Evolutionary conservation across 768 basidiomycete species (phyloP), one percentile per base, ranked within the genome.

Genomic region (Dioszegia aurantiaca): DNA sequence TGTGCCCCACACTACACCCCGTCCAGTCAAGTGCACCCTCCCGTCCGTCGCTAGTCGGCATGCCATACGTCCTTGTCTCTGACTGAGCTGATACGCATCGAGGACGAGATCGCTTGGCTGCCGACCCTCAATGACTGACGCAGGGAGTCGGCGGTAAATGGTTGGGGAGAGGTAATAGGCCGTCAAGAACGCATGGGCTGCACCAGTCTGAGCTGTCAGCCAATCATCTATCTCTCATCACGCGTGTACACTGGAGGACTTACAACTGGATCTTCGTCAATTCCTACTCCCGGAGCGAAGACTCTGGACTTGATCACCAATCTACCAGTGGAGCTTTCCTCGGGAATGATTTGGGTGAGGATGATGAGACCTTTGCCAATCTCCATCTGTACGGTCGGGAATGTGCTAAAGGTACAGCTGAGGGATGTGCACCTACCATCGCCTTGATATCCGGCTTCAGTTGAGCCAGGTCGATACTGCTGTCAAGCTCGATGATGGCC

Each of bases 191-290:
- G 67, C 59, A 43, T 69, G 67, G n/a, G 62, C 62, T 4, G 67
- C 57, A 17, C 67, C 67, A 12, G 67, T 69, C 67, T 69, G 39
- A 28, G 28, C n/a, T 45, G 27, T 40, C 37, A 36, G 14, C 23
- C 11, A 21, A n/a, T 2, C n/a, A n/a, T 19, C 21, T 2, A 17
- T 47, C 8, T 11, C 27, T 16, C n/a, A 12, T 2, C 28, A 54
- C 21, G 27, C 2, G 44, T n/a, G n/a, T n/a, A n/a, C n/a, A n/a
- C n/a, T n/a, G n/a, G n/a, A 24, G 26, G 21, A 65, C 67, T 58
- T 40, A 69, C 67, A 19, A 69, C 67, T 57, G 67, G 59, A 60
- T 69, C 67, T 41, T 69, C 67, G 23, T 65, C 64, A 17, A 65
- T 48, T 6, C 64, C 67, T 8, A 69, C 26, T 1, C 57, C 59